Conservation (phyloP, 2,329 filamentous ascomycete genomes). For the Sarocladium kiliense region DNA sequence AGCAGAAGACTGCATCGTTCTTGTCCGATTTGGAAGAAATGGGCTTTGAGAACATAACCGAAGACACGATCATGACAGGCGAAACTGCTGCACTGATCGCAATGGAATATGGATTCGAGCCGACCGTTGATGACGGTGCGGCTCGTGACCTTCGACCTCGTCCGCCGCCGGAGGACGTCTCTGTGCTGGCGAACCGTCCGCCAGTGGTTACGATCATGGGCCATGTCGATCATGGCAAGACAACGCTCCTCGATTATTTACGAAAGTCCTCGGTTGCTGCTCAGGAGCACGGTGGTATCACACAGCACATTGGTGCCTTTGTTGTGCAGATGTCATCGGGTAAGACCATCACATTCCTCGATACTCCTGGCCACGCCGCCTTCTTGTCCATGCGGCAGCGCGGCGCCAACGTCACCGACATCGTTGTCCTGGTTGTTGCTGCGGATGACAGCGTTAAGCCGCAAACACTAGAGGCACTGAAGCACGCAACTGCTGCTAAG, state of each 20-base stretch:
- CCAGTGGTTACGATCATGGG: conserved; percentile 99
- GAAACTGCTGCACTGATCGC: conserved; percentile 89
- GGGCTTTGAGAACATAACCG: conserved; percentile 80
- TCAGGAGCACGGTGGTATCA: conserved; percentile 92
- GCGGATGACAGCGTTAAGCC: conserved; percentile 97
- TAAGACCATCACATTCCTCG: conserved; percentile 90
- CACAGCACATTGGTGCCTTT: conserved; percentile 97
- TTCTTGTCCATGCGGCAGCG: conserved; percentile 95
- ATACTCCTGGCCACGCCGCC: conserved; percentile 93
- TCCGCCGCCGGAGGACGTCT: conserved; percentile 62
- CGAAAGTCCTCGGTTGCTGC: conserved; percentile 89
- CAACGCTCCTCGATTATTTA: conserved; percentile 88
- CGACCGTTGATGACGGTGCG: conserved; percentile 64
- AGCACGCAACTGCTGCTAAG: conserved; percentile 79
- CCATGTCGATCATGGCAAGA: conserved; percentile 98
- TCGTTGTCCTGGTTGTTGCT: conserved; percentile 91
- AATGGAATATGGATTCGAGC: conserved; percentile 88
- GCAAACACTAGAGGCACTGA: conserved; percentile 92
- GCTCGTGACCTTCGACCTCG: conserved; percentile 66
- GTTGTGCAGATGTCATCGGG: conserved; percentile 82
- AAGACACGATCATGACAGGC: conserved; percentile 81
- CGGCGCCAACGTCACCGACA: conserved; percentile 93
- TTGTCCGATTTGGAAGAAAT: conserved; percentile 72
- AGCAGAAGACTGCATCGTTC: conserved; percentile 66
- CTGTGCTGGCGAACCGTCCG: conserved; percentile 66